phyloP scores from a whole-genome alignment of 1,139 yeast genomes.

The Magnusiomyces suaveolens region DNA sequence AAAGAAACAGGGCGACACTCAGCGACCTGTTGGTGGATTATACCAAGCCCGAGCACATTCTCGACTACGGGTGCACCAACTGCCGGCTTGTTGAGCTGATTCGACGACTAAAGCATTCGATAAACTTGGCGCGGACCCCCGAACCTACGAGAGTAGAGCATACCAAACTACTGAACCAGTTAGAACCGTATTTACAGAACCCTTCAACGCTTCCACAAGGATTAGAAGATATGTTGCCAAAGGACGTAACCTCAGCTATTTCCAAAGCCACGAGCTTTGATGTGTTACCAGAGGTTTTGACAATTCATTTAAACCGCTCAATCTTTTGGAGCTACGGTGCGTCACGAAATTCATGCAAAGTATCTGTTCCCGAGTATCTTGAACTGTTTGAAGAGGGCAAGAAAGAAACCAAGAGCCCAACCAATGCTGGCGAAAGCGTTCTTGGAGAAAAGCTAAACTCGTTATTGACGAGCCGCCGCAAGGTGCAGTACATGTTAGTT shows the following conservation, averaged over 20 bases:
- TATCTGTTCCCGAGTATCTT: conserved; percentile 51
- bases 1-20: conserved; percentile 40
- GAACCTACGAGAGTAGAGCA: neutral
- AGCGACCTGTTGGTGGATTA: conserved; percentile 48
- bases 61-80: conserved; percentile 67
- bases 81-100: conserved; percentile 38
- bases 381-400: conserved; percentile 35
- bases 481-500: conserved; percentile 43
- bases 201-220: conserved; percentile 27
- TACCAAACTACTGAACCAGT: conserved; percentile 13
- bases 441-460: conserved; percentile 3
- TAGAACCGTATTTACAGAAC: conserved; percentile 18
- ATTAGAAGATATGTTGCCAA: conserved; percentile 31
- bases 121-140: conserved; percentile 9
- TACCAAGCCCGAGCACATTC: conserved; percentile 56
- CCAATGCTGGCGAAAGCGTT: conserved; percentile 17
- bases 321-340: conserved; percentile 62
- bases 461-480: conserved; percentile 11
- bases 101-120: conserved; percentile 23
- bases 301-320: conserved; percentile 76
- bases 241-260: conserved; percentile 51
- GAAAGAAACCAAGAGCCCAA: conserved; percentile 27
- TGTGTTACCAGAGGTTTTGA: conserved; percentile 59
- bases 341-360: conserved; percentile 67
- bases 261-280: conserved; percentile 53